Conservation (phyloP, 2,329 filamentous ascomycete species). For the Paramyrothecium sp. region DNA sequence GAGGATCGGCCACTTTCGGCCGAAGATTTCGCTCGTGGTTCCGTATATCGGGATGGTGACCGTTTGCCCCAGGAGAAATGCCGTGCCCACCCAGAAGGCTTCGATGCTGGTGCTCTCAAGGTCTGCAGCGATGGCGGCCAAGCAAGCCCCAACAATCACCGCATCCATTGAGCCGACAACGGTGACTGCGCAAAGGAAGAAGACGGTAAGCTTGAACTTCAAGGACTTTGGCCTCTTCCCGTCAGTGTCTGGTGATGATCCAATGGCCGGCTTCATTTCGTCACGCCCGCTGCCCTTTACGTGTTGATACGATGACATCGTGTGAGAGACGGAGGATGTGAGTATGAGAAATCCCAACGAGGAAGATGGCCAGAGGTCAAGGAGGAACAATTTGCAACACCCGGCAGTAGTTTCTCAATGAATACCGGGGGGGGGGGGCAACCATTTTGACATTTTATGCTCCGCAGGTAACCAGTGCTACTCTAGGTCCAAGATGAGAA, state of each 20-base stretch:
- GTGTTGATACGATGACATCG: neutral
- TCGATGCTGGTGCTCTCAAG: conserved; percentile 1
- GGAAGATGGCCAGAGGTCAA: no score
- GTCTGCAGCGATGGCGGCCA: neutral
- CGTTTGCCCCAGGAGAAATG: neutral
- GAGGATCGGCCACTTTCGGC: neutral
- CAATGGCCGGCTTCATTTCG: neutral
- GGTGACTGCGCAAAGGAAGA: neutral
- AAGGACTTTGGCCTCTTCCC: neutral
- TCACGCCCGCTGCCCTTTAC: neutral
- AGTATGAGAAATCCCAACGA: no score
- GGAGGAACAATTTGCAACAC: no score
- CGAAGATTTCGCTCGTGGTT: neutral
- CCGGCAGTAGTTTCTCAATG: no score
- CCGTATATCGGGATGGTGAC: neutral
- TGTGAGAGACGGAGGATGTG: no score
- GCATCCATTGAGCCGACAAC: neutral
- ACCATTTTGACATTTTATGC: no score
- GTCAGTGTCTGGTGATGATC: neutral
- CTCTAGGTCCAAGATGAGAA: no score
- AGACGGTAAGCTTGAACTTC: neutral
- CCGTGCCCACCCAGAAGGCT: neutral
- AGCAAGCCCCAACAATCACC: neutral
- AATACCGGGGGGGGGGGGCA: no score
- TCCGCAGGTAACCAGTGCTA: no score